Percentiles rank a stretch among this genome's conserved stretches.
These are phyloP conservation scores for Ogataea naganishii DNA, from an alignment of 805 yeast species.

Conservation along the genomic window DNA sequence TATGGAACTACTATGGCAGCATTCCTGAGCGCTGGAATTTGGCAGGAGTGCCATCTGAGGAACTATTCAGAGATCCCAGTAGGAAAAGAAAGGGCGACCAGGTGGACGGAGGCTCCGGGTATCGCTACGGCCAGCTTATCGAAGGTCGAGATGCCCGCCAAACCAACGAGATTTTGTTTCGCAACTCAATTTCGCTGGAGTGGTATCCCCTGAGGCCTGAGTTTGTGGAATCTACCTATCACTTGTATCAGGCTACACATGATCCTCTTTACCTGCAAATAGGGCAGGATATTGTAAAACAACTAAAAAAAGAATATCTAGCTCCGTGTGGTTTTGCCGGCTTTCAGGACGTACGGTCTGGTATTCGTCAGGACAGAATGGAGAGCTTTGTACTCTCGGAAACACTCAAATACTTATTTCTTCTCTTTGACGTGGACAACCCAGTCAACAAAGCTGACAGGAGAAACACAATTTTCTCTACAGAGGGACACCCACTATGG, in stretches of 20 bases:
- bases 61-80: conserved; percentile 5
- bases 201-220: conserved; percentile 96
- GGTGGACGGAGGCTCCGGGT: too few relatives aligned
- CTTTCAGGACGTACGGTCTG: conserved; percentile 54
- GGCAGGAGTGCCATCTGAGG: conserved; percentile 13
- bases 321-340: conserved; percentile 80
- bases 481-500: conserved; percentile 94
- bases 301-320: conserved; percentile 42
- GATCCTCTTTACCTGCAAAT: conserved; percentile 78
- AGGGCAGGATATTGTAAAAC: conserved; percentile 56
- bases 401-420: conserved; percentile 72
- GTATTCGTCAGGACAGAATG: conserved; percentile 69
- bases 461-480: conserved; percentile 47
- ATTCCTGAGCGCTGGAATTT: conserved; percentile 86
- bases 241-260: conserved; percentile 70
- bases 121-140: conserved; percentile 12
- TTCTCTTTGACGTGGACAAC: conserved; percentile 68
- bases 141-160: conserved; percentile 12
- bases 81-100: too few relatives aligned
- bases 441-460: conserved; percentile 29
- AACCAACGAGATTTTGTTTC: conserved; percentile 16
- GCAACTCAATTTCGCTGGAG: conserved; percentile 47
- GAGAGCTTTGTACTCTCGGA: conserved; percentile 88
- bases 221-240: conserved; percentile 81
- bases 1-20: conserved; percentile 74